Evolutionary conservation across 2,329 filamentous ascomycete species (phyloP), one percentile per base, ranked within the genome.

Genomic region (Coniochaeta sp.): DNA sequence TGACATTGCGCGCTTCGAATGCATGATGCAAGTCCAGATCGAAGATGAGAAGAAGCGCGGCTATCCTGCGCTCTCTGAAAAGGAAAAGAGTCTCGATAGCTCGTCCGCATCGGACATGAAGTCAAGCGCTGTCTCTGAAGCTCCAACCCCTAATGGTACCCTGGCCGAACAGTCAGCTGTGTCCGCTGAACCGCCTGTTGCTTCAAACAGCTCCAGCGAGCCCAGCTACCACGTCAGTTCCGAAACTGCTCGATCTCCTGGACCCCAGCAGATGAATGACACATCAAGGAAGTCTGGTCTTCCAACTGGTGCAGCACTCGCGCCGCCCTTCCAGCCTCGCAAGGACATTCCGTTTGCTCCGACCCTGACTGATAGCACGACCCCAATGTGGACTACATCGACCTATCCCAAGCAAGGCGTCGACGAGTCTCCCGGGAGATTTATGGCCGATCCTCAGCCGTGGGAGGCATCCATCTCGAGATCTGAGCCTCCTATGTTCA

Each of bases 301-400:
- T 33, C 77, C 79, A 1, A 74, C 74, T 47, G 74, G 72, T 59
- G 79, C 80, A 31, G 79, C 81, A 34, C 67, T 79, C 56, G 79
- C 80, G 19, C 76, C 80, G 2, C 75, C 78, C 0, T 83, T 83
- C 59, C 74, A 79, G 58, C 79, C 80, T 36, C 76, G 63, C 8
- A 64, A 63, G 26, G 62, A 67, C 14, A 58, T 67, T 33, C 19
- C 54, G 36, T 57, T 34, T 6, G 60, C 58, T 11, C 64, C 63
- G 54, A 33, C 19, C 54, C 36, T n/a, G 62, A 61, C 22, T 38
- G 6, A 33, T 57, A 57, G 22, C 34, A 40, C 36, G 22, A 62
- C 50, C 31, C 54, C 36, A 62, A 62, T 47, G 58, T 63, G 50
- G 61, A 58, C 28, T 58, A 56, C 33, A 56, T 59, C 36, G 3